Base-by-base conservation (phyloP, 192 early-diverging fungal species). In the Rhizophagus clarus region DNA sequence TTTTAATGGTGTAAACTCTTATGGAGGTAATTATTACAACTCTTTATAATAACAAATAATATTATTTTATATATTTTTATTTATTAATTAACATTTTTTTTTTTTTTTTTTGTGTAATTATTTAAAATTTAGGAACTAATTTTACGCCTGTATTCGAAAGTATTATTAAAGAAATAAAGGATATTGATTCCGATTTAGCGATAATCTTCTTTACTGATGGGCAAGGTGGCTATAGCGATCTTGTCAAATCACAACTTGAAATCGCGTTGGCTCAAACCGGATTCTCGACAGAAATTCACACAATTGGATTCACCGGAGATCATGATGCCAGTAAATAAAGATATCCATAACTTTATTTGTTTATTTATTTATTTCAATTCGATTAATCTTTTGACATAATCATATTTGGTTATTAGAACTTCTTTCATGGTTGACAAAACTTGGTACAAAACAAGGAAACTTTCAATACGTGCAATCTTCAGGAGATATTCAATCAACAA, bases 191-290 rank as follows among this genome's bases (percentile, higher is more conserved):
- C 1, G 80, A 82, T 71, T 34, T 76, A 7, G 82, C 83, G 3
- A 60, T 86, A 15, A 84, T 86, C 72, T 84, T 86, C 77, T 80
- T 86, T 56, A 86, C 85, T 11, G 85, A 86, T 62, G 85, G 85
- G 2, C 81, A 79, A 56, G 79, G 78, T 40, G 15, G 29, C 0
- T 10, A 11, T 63, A n/a, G 22, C 42, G 24, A 79, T 14, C 1
- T 28, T 29, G 47, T 11, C 2, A 69, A 79, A 71, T 6, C 12
- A 14, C 12, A 10, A 24, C 42, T 79, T 7, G 14, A 29, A 12
- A 6, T 1, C 8, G 51, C 68, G 15, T 67, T 79, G 10, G 32
- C 51, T n/a, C 12, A 22, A 10, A 26, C 77, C n/a, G 22, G 29
- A 29, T 24, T 37, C 61, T 20, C n/a, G n/a, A 71, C 69, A 3